Evolutionary conservation across 1,139 yeast species (phyloP), one percentile per base, ranked within the genome.

Genomic region (Candida gigantensis): DNA sequence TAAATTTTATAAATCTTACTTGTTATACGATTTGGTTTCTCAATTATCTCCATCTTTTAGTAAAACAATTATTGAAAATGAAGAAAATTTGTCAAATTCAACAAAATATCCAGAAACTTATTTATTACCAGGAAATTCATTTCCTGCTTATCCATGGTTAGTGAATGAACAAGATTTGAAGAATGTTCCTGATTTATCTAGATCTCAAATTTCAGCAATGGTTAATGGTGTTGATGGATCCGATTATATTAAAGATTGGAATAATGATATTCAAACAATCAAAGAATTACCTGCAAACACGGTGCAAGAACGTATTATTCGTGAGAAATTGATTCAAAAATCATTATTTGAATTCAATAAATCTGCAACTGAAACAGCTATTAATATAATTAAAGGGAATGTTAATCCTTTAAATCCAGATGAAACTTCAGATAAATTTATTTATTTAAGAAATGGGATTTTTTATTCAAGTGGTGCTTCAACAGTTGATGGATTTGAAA

Each of bases 381-480:
- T 84, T 46, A 74, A 81, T 30, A 79, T 90, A 36, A 73, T 84
- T 37, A 75, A 79, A 46, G 96, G 94, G 24, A 85, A 85, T 47
- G 57, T 88, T 35, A 53, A 74, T 3, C 81, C 98, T n/a, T 72
- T 89, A 72, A 87, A 90, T 58, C 90, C 95, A 9, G 69, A 66
- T 39, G 96, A 86, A 45, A 67, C 72, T 8, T 63, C 62, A 8
- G 72, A 77, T 20, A 81, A 79, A 44, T 78, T 73, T 43, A 84
- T 92, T 35, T 92, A 64, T 65, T 72, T 89, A 48, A 76, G 85
- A 49, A 84, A 88, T 53, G 92, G 92, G 39, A 84, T 92, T 36
- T 90, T 92, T 62, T 92, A 85, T 65, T 87, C 96, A 2, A 79
- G 73, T 40, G 94, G 90, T 35, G 62, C 67, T 28, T 96, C 92